Conservation (phyloP, 352 stramenopile genomes). For the Phytopythium helicoides region DNA sequence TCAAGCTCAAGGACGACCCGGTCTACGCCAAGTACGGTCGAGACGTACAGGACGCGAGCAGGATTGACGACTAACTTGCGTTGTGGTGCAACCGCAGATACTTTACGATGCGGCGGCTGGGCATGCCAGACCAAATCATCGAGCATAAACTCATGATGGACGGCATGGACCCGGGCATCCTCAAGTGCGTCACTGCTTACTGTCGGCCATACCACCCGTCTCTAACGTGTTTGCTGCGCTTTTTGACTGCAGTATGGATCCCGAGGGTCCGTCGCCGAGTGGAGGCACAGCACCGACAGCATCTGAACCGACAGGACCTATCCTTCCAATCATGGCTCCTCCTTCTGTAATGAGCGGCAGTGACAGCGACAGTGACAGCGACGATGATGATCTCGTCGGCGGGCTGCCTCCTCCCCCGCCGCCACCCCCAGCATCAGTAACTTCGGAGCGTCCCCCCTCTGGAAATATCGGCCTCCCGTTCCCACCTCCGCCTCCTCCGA, state of each 20-base stretch:
- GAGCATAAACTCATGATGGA: constrained; percentile 82
- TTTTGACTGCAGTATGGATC: constrained; percentile 53
- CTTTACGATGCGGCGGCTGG: constrained; percentile 78
- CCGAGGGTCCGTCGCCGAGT: constrained; percentile 71
- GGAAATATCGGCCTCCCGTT: constrained; percentile 57
- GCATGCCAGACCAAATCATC: constrained; percentile 72
- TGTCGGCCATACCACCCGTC: neutral
- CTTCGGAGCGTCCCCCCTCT: constrained; percentile 17
- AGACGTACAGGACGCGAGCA: neutral
- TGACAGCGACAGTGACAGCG: constrained; percentile 13
- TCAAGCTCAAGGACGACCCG: constrained; percentile 85
- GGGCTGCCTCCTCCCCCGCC: constrained; percentile 29
- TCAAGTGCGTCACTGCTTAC: constrained; percentile 22
- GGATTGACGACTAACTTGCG: neutral
- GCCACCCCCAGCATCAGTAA: constrained; percentile 19
- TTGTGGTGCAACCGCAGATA: constrained; percentile 28
- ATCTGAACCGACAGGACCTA: constrained; percentile 23
- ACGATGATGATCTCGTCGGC: constrained; percentile 26
- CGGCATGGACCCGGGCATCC: constrained; percentile 58
- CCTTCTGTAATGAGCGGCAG: constrained; percentile 7
- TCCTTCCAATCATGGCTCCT: constrained; percentile 37
- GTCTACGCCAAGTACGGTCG: constrained; percentile 64
- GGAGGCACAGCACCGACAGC: constrained; percentile 29
- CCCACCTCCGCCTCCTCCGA: constrained; percentile 32
- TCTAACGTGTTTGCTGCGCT: neutral